Evolutionary conservation across 164 flowering plant genomes (phyloP).

Genomic region (Brasenia schreberi): DNA sequence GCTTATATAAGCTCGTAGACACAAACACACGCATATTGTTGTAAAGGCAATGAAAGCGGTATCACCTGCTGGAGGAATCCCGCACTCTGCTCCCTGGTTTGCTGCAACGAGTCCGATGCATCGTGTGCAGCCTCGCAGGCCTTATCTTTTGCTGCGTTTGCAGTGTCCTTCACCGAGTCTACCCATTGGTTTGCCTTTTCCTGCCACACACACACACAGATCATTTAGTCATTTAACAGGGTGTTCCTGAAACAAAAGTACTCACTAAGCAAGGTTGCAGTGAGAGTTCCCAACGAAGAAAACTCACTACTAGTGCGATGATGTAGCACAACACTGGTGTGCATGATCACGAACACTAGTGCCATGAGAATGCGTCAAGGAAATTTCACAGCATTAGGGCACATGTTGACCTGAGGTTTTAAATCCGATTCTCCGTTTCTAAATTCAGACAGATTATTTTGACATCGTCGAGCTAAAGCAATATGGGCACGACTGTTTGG

Average conservation of each 20-base stretch:
- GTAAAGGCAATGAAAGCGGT: neutral
- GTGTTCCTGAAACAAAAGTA: too few species aligned
- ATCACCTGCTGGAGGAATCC: neutral
- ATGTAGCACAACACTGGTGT: neutral
- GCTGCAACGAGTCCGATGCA: neutral
- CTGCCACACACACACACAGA: neutral
- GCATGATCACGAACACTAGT: neutral
- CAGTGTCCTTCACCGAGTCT: constrained; percentile 2
- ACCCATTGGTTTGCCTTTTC: constrained; percentile 1
- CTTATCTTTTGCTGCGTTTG: constrained; percentile 1
- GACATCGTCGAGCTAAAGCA: too few species aligned
- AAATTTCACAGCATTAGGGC: too few species aligned
- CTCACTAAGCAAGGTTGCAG: too few species aligned
- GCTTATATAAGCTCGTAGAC: too few species aligned
- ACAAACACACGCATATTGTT: too few species aligned
- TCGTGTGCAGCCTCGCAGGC: neutral
- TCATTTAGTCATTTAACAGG: neutral
- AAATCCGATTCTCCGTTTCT: too few species aligned
- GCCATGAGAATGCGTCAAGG: neutral
- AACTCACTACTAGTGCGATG: neutral
- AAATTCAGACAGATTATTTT: too few species aligned
- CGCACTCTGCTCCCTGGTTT: neutral
- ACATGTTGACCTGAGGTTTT: too few species aligned
- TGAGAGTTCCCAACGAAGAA: neutral
- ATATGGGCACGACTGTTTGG: too few species aligned